Percentiles rank a stretch among this genome's conserved stretches.
These are phyloP conservation scores for Suzukiozyma palmioleophila DNA, from an alignment of 1,139 yeast species.

Conservation along the genomic window DNA sequence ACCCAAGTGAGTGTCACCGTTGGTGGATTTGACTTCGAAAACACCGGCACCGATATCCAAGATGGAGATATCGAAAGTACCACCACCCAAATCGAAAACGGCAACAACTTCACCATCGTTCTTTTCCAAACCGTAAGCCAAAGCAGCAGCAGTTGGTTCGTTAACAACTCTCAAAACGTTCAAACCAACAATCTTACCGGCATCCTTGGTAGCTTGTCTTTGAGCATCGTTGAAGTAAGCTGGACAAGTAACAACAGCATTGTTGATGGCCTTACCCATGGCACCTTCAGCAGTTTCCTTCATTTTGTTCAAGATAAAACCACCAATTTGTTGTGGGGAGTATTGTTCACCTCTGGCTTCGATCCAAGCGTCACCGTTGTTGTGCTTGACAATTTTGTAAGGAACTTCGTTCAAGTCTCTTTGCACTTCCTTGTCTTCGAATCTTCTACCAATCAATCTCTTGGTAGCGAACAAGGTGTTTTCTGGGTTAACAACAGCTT, in stretches of 20 bases:
- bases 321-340: conserved; percentile 98
- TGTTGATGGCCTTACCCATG: conserved; percentile 74
- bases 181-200: conserved; percentile 96
- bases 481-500: conserved; percentile 97
- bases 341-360: conserved; percentile 92
- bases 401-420: conserved; percentile 96
- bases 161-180: conserved; percentile 96
- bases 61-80: conserved; percentile 83
- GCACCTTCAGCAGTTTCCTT: conserved; percentile 95
- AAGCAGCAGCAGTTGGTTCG: conserved; percentile 99
- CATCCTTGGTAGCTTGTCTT: conserved; percentile 98
- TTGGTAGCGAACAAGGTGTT: conserved; percentile 97
- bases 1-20: conserved; percentile 88
- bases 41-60: conserved; percentile 85
- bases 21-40: conserved; percentile 82
- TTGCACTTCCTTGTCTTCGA: conserved; percentile 93
- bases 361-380: conserved; percentile 98
- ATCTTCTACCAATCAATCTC: conserved; percentile 97
- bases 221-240: conserved; percentile 98
- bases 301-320: conserved; percentile 92
- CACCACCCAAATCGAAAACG: conserved; percentile 86
- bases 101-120: conserved; percentile 71
- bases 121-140: conserved; percentile 95
- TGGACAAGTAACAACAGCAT: conserved; percentile 97
- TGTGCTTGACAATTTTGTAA: conserved; percentile 92